phyloP scores from a whole-genome alignment of 192 early-diverging fungal species.

The Coemansia biformis region DNA sequence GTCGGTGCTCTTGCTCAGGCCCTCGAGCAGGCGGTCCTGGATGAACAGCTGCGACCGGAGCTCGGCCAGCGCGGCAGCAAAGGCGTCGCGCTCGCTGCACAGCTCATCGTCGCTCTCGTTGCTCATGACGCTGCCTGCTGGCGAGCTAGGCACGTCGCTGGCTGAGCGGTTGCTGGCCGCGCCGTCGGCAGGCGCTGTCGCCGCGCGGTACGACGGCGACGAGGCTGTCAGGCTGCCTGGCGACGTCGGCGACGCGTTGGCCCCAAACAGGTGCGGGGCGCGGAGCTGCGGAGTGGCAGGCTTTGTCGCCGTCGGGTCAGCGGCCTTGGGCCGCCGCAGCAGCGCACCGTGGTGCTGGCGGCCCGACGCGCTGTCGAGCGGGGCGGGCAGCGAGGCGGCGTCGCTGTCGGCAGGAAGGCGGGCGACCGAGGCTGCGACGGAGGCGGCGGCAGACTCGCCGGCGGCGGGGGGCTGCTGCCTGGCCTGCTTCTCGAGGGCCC shows the following conservation, averaged over 20 bases:
- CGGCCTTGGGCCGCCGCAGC: no score
- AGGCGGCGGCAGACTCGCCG: conserved; percentile 3
- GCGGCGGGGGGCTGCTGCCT: conserved; percentile 7
- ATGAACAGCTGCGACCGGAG: conserved; percentile 57
- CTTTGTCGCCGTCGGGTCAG: background rate
- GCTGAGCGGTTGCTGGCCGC: conserved; percentile 8
- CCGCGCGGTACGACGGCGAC: no score
- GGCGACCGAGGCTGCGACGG: background rate
- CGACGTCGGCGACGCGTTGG: background rate
- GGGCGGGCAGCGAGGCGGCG: no score
- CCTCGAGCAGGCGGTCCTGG: conserved; percentile 55
- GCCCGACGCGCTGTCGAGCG: no score
- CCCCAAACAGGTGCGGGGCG: background rate
- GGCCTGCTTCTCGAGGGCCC: conserved; percentile 44
- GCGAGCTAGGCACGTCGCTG: conserved; percentile 3
- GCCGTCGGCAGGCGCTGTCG: background rate
- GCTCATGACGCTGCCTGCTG: conserved; percentile 33
- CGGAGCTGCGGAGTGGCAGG: no score
- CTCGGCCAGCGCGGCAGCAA: conserved; percentile 49
- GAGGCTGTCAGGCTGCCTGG: no score
- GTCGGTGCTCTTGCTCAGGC: conserved; percentile 32
- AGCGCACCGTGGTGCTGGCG: no score
- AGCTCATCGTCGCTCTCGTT: conserved; percentile 46
- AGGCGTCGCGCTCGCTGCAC: conserved; percentile 46
- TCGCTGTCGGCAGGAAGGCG: background rate